Evolutionary conservation across 2,329 filamentous ascomycete genomes (phyloP).

Genomic region (Scopulariopsis brevicaulis): DNA sequence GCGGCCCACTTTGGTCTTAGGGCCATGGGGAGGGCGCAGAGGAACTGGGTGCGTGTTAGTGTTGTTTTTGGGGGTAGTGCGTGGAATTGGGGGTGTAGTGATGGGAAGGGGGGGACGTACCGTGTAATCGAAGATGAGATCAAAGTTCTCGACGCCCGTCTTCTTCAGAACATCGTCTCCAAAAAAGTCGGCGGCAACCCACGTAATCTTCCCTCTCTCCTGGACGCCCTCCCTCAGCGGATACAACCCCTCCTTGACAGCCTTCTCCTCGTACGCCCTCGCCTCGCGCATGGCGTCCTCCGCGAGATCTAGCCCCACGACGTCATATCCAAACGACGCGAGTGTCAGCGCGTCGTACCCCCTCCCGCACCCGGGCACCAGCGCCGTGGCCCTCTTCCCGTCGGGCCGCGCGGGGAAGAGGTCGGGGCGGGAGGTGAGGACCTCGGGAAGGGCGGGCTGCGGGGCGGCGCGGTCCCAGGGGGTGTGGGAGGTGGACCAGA

Average conservation of each 20-base stretch:
- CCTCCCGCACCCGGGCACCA: slow-evolving; percentile 73
- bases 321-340: slow-evolving; percentile 64
- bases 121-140: slow-evolving; percentile 55
- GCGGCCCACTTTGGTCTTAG: slow-evolving; percentile 41
- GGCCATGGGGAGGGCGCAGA: slow-evolving; percentile 47
- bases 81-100: background rate
- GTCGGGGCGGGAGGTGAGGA: slow-evolving; percentile 31
- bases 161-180: slow-evolving; percentile 40
- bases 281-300: slow-evolving; percentile 28
- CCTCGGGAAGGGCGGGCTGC: slow-evolving; percentile 40
- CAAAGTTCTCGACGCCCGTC: slow-evolving; percentile 39
- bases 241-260: slow-evolving; percentile 24
- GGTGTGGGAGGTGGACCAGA: slow-evolving; percentile 31
- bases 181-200: slow-evolving; percentile 58
- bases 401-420: slow-evolving; percentile 23
- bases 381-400: slow-evolving; percentile 29
- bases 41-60: slow-evolving; percentile 31
- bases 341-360: slow-evolving; percentile 75
- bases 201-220: slow-evolving; percentile 39
- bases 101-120: slow-evolving; percentile 22
- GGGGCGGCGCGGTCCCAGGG: slow-evolving; percentile 48
- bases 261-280: slow-evolving; percentile 20
- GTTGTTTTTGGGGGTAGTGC: background rate
- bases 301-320: slow-evolving; percentile 62
- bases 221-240: slow-evolving; percentile 22